Evolutionary conservation across 2,329 filamentous ascomycete genomes (phyloP).

Genomic region (Neonectria neomacrospora): DNA sequence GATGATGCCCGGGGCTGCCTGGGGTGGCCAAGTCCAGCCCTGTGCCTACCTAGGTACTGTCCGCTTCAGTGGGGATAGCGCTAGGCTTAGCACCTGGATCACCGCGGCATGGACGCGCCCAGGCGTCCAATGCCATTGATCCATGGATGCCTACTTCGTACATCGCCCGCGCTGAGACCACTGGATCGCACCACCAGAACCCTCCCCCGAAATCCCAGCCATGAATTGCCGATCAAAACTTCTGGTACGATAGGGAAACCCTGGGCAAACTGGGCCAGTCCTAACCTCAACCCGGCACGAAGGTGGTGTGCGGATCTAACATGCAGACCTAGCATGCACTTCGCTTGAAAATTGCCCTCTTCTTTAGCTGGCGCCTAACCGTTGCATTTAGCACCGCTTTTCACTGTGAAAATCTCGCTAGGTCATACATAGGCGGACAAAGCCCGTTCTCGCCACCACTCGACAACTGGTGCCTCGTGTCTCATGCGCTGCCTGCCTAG

Average conservation of each 20-base stretch:
- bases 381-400: background rate
- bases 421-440: background rate
- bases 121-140: no score
- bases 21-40: conserved; percentile 9
- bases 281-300: conserved; percentile 11
- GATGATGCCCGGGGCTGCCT: no score
- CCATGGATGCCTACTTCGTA: no score
- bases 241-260: conserved; percentile 15
- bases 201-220: background rate
- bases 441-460: background rate
- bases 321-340: conserved; percentile 7
- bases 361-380: background rate
- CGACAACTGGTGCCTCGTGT: background rate
- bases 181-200: conserved; percentile 20
- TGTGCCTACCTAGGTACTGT: background rate
- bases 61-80: background rate
- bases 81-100: background rate
- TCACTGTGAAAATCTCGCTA: background rate
- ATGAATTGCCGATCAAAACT: conserved; percentile 1
- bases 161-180: conserved; percentile 22
- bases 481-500: background rate
- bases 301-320: background rate
- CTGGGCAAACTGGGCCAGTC: background rate
- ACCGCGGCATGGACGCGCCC: background rate
- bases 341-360: background rate